A percentile compares a stretch with the other conserved stretches of the same genome.
Evolutionary conservation across 495 filamentous ascomycete species (phyloP).

Genomic region (Evernia prunastri): DNA sequence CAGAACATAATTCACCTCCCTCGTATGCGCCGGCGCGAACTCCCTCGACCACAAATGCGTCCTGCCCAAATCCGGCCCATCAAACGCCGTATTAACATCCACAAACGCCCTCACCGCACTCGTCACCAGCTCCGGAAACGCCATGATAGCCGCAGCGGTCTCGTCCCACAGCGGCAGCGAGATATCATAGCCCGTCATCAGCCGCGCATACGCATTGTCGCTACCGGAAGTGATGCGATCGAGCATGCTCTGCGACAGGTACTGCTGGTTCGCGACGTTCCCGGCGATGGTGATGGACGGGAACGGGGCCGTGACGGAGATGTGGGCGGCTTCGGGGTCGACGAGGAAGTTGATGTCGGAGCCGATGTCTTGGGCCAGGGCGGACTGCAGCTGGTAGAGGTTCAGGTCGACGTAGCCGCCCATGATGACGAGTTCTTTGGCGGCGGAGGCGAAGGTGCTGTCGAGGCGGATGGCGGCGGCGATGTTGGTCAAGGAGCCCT

Average conservation of each 20-base stretch:
- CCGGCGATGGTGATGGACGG: slow-evolving; percentile 38
- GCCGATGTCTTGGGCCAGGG: slow-evolving; percentile 29
- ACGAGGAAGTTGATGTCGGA: slow-evolving; percentile 41
- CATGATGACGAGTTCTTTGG: slow-evolving; percentile 40
- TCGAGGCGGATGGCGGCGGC: slow-evolving; percentile 35
- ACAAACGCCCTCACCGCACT: slow-evolving; percentile 32
- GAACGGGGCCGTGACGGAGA: slow-evolving; percentile 38
- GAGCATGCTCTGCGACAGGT: slow-evolving; percentile 29
- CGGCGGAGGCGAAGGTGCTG: slow-evolving; percentile 34
- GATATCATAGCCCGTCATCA: slow-evolving; percentile 35
- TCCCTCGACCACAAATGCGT: slow-evolving; percentile 35
- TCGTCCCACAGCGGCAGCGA: slow-evolving; percentile 39
- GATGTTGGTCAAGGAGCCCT: slow-evolving; percentile 39
- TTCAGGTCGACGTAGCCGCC: slow-evolving; percentile 38
- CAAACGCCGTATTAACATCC: slow-evolving; percentile 35
- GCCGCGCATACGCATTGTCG: slow-evolving; percentile 30
- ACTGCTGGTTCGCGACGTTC: slow-evolving; percentile 38
- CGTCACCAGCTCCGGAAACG: slow-evolving; percentile 30
- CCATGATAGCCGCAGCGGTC: slow-evolving; percentile 37
- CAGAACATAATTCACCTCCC: slow-evolving; percentile 34
- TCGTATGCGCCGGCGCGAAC: slow-evolving; percentile 30
- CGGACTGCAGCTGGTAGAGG: slow-evolving; percentile 32
- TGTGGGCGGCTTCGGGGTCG: slow-evolving; percentile 40
- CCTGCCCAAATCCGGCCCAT: slow-evolving; percentile 34
- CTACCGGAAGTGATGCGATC: slow-evolving; percentile 27